Conservation (phyloP, 2,329 filamentous ascomycete genomes). For the Sporothrix luriei region DNA sequence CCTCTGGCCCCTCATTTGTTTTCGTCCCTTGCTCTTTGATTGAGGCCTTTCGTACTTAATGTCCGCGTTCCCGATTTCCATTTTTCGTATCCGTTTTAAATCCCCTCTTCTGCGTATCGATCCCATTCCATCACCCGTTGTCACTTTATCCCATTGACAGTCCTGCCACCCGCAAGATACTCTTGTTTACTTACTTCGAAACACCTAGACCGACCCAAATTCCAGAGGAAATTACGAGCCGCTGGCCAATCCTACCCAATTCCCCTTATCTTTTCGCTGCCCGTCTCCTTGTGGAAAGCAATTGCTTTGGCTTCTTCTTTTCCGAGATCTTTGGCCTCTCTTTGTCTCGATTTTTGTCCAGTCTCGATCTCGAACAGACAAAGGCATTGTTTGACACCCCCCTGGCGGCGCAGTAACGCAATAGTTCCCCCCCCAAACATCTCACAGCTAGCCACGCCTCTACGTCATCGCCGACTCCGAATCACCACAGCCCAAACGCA, state of each 20-base stretch:
- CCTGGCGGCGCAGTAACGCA: background rate
- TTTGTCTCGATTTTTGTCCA: background rate
- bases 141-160: background rate
- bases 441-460: background rate
- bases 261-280: background rate
- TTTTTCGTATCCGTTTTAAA: background rate
- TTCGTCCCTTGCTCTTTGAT: background rate
- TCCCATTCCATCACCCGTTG: background rate
- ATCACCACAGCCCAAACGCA: conserved; percentile 1
- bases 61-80: background rate
- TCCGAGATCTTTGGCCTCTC: conserved; percentile 2
- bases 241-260: background rate
- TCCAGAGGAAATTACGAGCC: background rate
- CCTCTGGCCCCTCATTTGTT: background rate
- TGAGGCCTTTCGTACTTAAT: background rate
- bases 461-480: conserved; percentile 27
- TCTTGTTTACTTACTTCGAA: conserved; percentile 13
- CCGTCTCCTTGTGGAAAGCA: background rate
- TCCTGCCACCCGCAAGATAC: background rate
- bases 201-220: background rate
- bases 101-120: background rate
- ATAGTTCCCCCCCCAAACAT: background rate
- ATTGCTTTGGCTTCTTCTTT: background rate
- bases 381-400: conserved; percentile 16
- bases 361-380: background rate